Percentiles rank a stretch among this genome's conserved stretches.
phyloP scores from a whole-genome alignment of 139 green algal species.

The Spirogloea muscicola region DNA sequence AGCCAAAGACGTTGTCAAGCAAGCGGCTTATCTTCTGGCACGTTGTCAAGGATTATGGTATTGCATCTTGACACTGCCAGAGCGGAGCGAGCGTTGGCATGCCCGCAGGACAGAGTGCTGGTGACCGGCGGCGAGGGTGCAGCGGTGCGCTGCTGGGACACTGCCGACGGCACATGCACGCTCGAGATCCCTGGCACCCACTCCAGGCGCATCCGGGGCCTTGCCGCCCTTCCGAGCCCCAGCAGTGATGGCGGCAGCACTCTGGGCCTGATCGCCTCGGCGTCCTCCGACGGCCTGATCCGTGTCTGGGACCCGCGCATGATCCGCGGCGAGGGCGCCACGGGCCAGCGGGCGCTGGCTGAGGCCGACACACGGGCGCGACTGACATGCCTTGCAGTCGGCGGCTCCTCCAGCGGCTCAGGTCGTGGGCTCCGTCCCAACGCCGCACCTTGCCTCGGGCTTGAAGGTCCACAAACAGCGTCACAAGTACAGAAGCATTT shows the following conservation, averaged over 20 bases:
- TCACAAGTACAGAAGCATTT: too few species aligned
- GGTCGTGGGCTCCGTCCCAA: too few species aligned
- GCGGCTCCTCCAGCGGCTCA: too few species aligned
- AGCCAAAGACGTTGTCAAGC: too few species aligned
- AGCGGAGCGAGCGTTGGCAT: too few species aligned
- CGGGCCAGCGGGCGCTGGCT: neutral
- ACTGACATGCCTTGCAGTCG: constrained; percentile 22
- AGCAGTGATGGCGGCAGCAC: neutral
- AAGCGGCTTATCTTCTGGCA: too few species aligned
- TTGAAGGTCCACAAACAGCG: too few species aligned
- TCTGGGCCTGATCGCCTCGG: neutral
- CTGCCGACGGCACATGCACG: neutral
- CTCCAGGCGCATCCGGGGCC: constrained; percentile 15
- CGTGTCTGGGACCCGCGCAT: neutral
- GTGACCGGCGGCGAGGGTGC: constrained; percentile 13
- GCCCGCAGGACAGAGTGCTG: constrained; percentile 3
- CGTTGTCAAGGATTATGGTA: too few species aligned
- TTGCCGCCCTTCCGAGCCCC: neutral
- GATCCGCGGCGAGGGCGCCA: too few species aligned
- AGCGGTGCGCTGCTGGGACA: constrained; percentile 8
- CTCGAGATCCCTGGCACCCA: neutral
- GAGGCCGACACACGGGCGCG: constrained; percentile 9
- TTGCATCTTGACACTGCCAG: too few species aligned
- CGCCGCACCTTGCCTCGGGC: too few species aligned
- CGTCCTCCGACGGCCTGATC: constrained; percentile 15